Percentiles rank a stretch among this genome's conserved stretches.
phyloP scores from a whole-genome alignment of 768 basidiomycete species.

The Cyclocybe aegerita region DNA sequence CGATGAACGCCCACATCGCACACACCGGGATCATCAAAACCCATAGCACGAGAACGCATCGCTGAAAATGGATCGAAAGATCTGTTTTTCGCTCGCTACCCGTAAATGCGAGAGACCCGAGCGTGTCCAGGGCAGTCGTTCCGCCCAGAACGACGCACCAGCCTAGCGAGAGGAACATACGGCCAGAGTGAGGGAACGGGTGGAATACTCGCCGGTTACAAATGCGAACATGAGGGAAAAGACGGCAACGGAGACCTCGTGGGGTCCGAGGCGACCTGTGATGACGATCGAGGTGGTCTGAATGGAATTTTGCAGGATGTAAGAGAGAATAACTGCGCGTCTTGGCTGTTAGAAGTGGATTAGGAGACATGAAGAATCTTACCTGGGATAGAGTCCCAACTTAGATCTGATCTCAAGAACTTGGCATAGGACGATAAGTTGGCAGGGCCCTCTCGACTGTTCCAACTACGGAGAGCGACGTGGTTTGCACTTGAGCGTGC shows the following conservation, averaged over 20 bases:
- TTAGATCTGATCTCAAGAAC: slow-evolving; percentile 47
- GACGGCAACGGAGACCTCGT: slow-evolving; percentile 69
- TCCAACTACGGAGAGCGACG: too few species aligned
- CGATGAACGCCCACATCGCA: slow-evolving; percentile 62
- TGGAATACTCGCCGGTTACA: slow-evolving; percentile 66
- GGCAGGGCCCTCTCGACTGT: slow-evolving; percentile 17
- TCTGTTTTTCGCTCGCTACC: slow-evolving; percentile 57
- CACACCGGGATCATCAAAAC: slow-evolving; percentile 61
- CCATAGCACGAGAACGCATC: slow-evolving; percentile 69
- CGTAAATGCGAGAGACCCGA: slow-evolving; percentile 78
- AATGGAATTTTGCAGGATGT: slow-evolving; percentile 72
- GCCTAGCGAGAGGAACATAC: slow-evolving; percentile 53
- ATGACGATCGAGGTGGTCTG: slow-evolving; percentile 66
- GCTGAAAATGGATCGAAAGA: slow-evolving; percentile 69
- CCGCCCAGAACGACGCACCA: slow-evolving; percentile 79
- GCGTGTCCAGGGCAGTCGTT: slow-evolving; percentile 73
- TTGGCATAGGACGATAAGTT: slow-evolving; percentile 22
- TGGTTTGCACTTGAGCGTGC: too few species aligned
- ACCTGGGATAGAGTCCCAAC: slow-evolving; percentile 62
- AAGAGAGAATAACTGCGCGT: slow-evolving; percentile 60
- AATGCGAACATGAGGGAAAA: slow-evolving; percentile 78
- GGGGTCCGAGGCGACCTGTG: slow-evolving; percentile 67
- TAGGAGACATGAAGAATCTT: slow-evolving; percentile 11
- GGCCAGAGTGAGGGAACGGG: slow-evolving; percentile 19
- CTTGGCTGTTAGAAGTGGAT: not conserved